Evolutionary conservation across 805 yeast species (phyloP).

Genomic region (Clavispora fructus): DNA sequence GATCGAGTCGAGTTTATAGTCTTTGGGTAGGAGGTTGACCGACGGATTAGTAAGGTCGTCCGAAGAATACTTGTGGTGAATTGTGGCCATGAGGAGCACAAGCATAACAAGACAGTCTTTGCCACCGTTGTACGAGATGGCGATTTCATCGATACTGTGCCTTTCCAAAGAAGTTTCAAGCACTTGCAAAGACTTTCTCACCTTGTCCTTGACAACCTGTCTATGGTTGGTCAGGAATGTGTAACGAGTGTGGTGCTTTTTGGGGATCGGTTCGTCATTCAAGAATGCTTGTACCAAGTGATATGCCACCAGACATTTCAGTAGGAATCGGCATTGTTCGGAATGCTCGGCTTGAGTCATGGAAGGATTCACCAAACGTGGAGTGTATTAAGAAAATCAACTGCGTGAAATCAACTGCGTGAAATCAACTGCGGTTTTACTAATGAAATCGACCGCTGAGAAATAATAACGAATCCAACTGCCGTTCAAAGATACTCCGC

Average conservation of each 20-base stretch:
- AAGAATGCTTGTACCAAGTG: conserved; percentile 27
- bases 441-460: too few relatives aligned
- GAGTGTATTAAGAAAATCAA: background rate
- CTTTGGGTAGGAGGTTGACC: conserved; percentile 15
- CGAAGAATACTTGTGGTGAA: conserved; percentile 22
- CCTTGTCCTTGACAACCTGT: conserved; percentile 22
- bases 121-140: conserved; percentile 92
- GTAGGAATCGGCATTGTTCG: conserved; percentile 5
- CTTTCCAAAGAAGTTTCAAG: conserved; percentile 24
- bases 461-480: too few relatives aligned
- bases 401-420: background rate
- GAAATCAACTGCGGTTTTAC: too few relatives aligned
- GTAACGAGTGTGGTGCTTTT: conserved; percentile 15
- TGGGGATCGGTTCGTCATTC: conserved; percentile 24
- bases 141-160: conserved; percentile 45
- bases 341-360: conserved; percentile 2
- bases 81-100: conserved; percentile 60
- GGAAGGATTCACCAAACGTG: background rate
- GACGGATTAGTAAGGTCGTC: conserved; percentile 7
- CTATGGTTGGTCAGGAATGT: conserved; percentile 18
- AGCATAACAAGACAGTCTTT: conserved; percentile 93
- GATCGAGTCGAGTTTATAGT: conserved; percentile 50
- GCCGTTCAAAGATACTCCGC: too few relatives aligned
- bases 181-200: conserved; percentile 22
- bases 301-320: conserved; percentile 29